Conservation (phyloP, 371 early-diverging fungal genomes). For the Mortierella sp. region DNA sequence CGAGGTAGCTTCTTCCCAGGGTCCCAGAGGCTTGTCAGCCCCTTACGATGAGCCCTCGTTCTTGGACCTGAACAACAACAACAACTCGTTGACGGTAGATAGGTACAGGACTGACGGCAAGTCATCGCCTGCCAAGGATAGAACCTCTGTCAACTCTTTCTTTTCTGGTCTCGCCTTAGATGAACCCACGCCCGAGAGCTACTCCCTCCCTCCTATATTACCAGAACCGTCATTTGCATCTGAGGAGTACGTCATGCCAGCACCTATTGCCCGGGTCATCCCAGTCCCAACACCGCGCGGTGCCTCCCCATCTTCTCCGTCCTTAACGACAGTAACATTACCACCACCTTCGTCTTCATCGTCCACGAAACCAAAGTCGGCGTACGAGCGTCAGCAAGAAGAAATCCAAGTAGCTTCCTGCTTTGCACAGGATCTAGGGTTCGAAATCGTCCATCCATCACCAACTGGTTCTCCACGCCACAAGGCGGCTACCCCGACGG, state of each 20-base stretch:
- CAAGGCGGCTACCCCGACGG: slow-evolving; percentile 11
- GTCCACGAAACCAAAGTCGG: neutral
- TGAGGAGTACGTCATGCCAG: slow-evolving; percentile 45
- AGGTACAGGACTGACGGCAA: slow-evolving; percentile 11
- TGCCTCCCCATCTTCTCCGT: neutral
- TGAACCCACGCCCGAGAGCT: slow-evolving; percentile 19
- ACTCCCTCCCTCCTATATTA: slow-evolving; percentile 1
- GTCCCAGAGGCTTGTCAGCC: neutral
- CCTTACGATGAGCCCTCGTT: slow-evolving; percentile 42
- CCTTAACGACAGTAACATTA: neutral
- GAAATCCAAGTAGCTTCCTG: slow-evolving; percentile 35
- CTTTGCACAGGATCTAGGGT: slow-evolving; percentile 54
- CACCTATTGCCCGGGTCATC: slow-evolving; percentile 37
- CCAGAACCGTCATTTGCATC: slow-evolving; percentile 27
- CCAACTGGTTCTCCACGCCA: slow-evolving; percentile 29
- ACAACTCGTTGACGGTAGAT: slow-evolving; percentile 29
- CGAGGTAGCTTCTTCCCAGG: neutral
- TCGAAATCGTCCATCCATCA: slow-evolving; percentile 50
- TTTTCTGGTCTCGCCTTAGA: slow-evolving; percentile 43
- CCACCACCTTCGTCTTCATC: neutral
- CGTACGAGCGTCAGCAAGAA: slow-evolving; percentile 33
- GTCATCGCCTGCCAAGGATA: slow-evolving; percentile 22
- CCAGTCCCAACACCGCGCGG: slow-evolving; percentile 15
- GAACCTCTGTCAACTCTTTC: slow-evolving; percentile 50
- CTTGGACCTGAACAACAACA: slow-evolving; percentile 25